Evolutionary conservation across 352 stramenopile genomes (phyloP).

Genomic region (Phytophthora nicotianae): DNA sequence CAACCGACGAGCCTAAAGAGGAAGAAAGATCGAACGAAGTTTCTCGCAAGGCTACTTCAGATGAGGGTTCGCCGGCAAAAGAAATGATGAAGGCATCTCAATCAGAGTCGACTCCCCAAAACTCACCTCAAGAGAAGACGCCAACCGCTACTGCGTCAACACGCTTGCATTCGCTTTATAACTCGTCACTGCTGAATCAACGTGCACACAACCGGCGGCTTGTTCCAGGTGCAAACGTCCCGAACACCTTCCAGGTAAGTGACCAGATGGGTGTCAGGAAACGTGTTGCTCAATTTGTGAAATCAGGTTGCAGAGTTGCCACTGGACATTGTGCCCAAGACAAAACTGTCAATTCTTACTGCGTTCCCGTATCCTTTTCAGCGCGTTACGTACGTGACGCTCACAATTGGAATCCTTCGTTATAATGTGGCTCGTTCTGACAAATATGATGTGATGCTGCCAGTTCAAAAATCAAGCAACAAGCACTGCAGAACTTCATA

Average conservation of each 20-base stretch:
- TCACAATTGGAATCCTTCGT: neutral
- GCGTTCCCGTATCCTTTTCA: conserved; percentile 70
- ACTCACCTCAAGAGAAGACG: conserved; percentile 1
- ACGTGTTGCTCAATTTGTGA: conserved; percentile 3
- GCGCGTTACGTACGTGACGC: conserved; percentile 51
- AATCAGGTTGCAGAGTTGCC: conserved; percentile 49
- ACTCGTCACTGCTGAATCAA: conserved; percentile 22
- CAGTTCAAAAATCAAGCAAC: conserved; percentile 44
- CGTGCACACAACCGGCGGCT: conserved; percentile 26
- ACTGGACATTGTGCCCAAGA: conserved; percentile 66
- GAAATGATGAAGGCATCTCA: conserved; percentile 3
- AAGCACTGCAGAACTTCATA: conserved; percentile 43
- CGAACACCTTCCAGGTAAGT: conserved; percentile 33
- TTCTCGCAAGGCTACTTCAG: neutral
- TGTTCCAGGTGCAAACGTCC: conserved; percentile 21
- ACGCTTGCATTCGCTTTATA: conserved; percentile 48
- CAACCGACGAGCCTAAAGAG: neutral
- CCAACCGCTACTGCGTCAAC: conserved; percentile 12
- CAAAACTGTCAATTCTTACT: conserved; percentile 62
- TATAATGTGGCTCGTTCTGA: conserved; percentile 1
- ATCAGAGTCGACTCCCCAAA: neutral
- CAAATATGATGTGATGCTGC: neutral
- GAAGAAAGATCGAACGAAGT: neutral
- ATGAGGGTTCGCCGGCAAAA: neutral
- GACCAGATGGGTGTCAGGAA: neutral